A percentile compares a stretch with the other conserved stretches of the same genome.
Conservation (phyloP, 768 basidiomycete species). For the Lyophyllum atratum region DNA sequence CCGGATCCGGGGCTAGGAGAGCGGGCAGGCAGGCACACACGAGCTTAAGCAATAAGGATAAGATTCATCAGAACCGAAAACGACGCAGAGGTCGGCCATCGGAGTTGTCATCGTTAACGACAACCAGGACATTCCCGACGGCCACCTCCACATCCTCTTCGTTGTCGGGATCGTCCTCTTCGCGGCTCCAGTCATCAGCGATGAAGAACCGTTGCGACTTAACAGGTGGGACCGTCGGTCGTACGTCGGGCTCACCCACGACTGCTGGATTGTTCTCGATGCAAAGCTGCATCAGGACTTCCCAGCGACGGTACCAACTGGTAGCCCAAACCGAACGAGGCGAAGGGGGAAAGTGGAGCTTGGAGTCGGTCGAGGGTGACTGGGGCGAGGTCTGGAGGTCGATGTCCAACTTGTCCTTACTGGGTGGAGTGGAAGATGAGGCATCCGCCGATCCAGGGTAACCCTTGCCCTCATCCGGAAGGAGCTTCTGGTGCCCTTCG, state of each 20-base stretch:
- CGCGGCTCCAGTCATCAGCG: constrained; percentile 18
- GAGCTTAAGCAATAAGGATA: not conserved
- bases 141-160: constrained; percentile 19
- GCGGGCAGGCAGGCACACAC: not conserved
- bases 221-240: not conserved
- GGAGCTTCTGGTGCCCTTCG: not conserved
- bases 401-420: not conserved
- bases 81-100: constrained; percentile 4
- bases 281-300: constrained; percentile 47
- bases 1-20: not conserved
- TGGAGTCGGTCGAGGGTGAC: constrained; percentile 12
- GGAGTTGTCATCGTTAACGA: constrained; percentile 15
- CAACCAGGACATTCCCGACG: constrained; percentile 10
- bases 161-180: constrained; percentile 10
- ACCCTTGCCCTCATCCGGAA: not conserved
- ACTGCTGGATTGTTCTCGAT: constrained; percentile 20
- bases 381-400: not conserved
- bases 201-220: constrained; percentile 22
- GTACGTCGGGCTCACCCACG: not conserved
- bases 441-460: not conserved
- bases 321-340: constrained; percentile 39
- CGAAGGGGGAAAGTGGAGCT: constrained; percentile 9
- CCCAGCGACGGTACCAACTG: constrained; percentile 58
- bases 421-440: not conserved
- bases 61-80: constrained; percentile 6